A percentile compares a stretch with the other conserved stretches of the same genome.
Evolutionary conservation across 306 rosid genomes (phyloP).

Genomic region (Heteromeles arbutifolia): DNA sequence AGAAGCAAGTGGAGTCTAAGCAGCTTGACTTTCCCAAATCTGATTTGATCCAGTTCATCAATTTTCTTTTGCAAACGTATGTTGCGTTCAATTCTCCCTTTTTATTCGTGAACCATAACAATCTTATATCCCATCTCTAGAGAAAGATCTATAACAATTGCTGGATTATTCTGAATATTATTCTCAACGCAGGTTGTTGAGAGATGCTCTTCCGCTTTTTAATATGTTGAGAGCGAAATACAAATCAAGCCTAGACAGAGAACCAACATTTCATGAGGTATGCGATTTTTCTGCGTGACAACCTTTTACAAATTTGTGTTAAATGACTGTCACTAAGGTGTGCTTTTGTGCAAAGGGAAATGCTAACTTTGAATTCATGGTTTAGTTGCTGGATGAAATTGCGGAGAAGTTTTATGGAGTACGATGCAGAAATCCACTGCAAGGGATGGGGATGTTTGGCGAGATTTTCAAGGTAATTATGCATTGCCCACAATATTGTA

Average conservation of each 20-base stretch:
- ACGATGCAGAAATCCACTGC: constrained; percentile 68
- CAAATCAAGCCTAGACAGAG: constrained; percentile 67
- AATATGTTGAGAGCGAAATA: constrained; percentile 65
- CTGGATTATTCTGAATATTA: neutral
- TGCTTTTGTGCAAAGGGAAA: neutral
- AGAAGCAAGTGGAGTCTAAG: constrained; percentile 44
- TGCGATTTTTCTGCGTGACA: neutral
- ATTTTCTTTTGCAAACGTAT: constrained; percentile 77
- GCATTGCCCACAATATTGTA: neutral
- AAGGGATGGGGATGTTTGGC: constrained; percentile 95
- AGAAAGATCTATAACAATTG: neutral
- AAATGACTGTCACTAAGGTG: neutral
- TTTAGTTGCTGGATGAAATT: constrained; percentile 81
- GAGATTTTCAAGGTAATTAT: constrained; percentile 79
- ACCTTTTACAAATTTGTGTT: neutral
- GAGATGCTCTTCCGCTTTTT: constrained; percentile 87
- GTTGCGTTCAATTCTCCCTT: constrained; percentile 21
- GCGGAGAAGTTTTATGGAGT: constrained; percentile 84
- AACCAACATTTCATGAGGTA: constrained; percentile 83
- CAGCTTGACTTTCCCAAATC: constrained; percentile 53
- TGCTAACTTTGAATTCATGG: constrained; percentile 34
- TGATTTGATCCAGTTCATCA: constrained; percentile 68
- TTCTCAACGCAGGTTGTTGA: constrained; percentile 64
- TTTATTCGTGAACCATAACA: neutral
- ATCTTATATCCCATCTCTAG: neutral